Evolutionary conservation across 2,329 filamentous ascomycete species (phyloP).

Genomic region (Trichoderma atroviride): DNA sequence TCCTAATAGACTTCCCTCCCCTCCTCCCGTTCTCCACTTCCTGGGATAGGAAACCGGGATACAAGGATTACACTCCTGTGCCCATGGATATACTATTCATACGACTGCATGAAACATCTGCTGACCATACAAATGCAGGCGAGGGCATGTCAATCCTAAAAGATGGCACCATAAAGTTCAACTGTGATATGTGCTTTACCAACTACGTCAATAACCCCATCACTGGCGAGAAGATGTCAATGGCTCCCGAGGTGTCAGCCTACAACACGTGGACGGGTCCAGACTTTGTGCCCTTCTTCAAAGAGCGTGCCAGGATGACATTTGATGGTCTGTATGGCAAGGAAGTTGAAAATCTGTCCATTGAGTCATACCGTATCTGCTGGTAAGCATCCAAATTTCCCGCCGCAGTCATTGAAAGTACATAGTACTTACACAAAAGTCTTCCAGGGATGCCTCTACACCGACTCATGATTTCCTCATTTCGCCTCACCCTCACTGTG

Average conservation of each 20-base stretch:
- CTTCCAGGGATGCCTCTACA: slow-evolving; percentile 60
- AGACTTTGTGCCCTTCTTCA: slow-evolving; percentile 47
- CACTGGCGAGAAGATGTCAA: slow-evolving; percentile 56
- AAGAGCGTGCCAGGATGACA: slow-evolving; percentile 46
- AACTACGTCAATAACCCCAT: slow-evolving; percentile 52
- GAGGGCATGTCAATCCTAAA: slow-evolving; percentile 50
- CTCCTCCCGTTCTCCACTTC: not conserved
- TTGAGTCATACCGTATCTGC: slow-evolving; percentile 50
- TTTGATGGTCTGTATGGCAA: slow-evolving; percentile 48
- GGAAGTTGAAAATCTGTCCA: slow-evolving; percentile 42
- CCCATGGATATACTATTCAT: not conserved
- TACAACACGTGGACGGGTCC: slow-evolving; percentile 49
- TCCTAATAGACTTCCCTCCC: not conserved
- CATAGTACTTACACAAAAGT: slow-evolving; percentile 27
- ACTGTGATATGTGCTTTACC: slow-evolving; percentile 60
- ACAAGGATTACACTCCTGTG: slow-evolving; percentile 10
- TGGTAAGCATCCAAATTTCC: slow-evolving; percentile 41
- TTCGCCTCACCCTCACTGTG: slow-evolving; percentile 51
- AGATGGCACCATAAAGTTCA: slow-evolving; percentile 61
- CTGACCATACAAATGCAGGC: slow-evolving; percentile 35
- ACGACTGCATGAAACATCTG: not conserved
- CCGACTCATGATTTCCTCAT: slow-evolving; percentile 66
- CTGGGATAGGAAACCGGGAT: slow-evolving; percentile 9
- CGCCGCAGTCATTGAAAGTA: not conserved
- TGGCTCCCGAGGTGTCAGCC: slow-evolving; percentile 47